phyloP scores from a whole-genome alignment of 768 basidiomycete genomes.

The Mycena vulgaris region DNA sequence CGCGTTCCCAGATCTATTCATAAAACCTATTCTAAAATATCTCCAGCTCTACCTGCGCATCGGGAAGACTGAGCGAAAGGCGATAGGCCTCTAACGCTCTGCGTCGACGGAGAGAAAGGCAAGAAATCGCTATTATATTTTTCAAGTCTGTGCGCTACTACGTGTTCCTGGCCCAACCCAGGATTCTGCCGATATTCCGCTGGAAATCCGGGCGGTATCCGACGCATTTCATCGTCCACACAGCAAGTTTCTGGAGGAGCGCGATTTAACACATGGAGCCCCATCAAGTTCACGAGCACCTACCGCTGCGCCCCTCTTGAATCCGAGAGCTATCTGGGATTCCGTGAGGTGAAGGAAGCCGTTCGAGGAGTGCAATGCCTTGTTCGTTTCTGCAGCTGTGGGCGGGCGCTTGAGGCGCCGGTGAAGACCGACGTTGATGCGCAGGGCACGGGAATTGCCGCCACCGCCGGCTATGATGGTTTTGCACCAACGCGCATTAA shows the following conservation, averaged over 20 bases:
- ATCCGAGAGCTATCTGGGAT: not conserved
- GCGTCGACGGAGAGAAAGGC: too few relatives aligned
- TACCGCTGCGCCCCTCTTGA: not conserved
- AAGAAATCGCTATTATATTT: too few relatives aligned
- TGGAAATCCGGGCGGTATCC: not conserved
- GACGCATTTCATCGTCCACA: not conserved
- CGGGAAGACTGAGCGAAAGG: too few relatives aligned
- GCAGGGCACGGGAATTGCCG: not conserved
- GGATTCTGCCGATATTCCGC: not conserved
- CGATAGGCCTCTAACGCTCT: too few relatives aligned
- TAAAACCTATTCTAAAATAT: too few relatives aligned
- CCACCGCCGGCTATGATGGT: not conserved
- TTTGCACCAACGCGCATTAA: not conserved
- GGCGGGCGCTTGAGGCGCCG: not conserved
- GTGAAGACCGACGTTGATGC: not conserved
- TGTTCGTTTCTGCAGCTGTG: not conserved
- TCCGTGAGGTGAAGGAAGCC: not conserved
- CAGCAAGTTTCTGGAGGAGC: not conserved
- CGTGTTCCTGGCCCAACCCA: not conserved
- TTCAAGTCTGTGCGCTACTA: too few relatives aligned
- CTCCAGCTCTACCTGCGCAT: too few relatives aligned
- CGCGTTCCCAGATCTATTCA: too few relatives aligned
- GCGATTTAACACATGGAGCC: slow-evolving; percentile 1
- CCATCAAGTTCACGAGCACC: not conserved
- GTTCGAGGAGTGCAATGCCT: not conserved